phyloP scores from a whole-genome alignment of 2,329 filamentous ascomycete species.

The Calonectria pteridis region DNA sequence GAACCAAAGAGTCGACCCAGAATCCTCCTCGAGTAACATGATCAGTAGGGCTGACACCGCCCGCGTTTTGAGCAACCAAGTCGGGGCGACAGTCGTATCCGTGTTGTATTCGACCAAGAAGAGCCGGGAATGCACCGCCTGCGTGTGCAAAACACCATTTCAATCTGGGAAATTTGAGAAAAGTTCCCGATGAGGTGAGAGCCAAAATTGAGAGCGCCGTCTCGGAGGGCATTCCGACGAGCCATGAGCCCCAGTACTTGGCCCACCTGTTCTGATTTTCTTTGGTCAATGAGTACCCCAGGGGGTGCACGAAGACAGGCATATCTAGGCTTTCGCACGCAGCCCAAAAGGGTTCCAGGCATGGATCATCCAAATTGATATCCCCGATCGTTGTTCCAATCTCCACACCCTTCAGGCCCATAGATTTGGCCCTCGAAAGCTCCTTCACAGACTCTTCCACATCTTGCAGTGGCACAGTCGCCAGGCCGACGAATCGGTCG shows the following conservation, averaged over 20 bases:
- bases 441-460: not conserved
- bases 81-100: not conserved
- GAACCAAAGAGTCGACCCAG: conserved; percentile 1
- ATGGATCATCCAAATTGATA: not conserved
- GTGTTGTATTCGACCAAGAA: not conserved
- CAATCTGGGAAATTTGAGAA: not conserved
- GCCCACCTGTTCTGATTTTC: not conserved
- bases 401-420: conserved; percentile 2
- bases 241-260: conserved; percentile 4
- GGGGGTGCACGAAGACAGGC: not conserved
- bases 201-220: not conserved
- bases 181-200: not conserved
- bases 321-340: not conserved
- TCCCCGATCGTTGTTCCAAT: not conserved
- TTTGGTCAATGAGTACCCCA: not conserved
- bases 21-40: not conserved
- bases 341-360: not conserved
- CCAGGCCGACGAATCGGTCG: not conserved
- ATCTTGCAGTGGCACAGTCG: not conserved
- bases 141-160: not conserved
- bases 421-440: not conserved
- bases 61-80: not conserved
- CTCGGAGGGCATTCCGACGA: not conserved
- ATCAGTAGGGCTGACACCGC: not conserved
- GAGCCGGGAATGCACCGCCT: not conserved